Evolutionary conservation across 495 filamentous ascomycete genomes (phyloP), one percentile per base, ranked within the genome.

Genomic region (Penicillium pulvis): DNA sequence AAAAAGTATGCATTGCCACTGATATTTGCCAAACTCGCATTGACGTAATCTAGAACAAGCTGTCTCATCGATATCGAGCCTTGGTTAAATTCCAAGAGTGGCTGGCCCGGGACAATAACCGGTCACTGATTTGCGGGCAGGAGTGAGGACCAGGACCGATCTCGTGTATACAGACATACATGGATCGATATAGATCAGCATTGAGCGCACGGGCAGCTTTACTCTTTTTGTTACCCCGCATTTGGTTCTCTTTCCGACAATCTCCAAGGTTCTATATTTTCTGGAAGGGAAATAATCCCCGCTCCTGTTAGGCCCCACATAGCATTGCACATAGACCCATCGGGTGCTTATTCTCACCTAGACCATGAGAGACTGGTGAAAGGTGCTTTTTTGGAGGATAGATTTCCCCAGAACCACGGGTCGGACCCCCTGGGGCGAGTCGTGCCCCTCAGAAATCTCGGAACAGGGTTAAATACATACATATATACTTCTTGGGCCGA

Each of bases 61-160:
- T 96, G 59, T 93, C 89, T 17, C 92, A 96, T 76, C 88, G 92
- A 30, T 85, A 78, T 64, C 83, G 83, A 63, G 92, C 92, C 4
- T 75, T 95, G 31, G 77, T 82, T 60, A 92, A 92, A 71, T 78
- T 97, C 57, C 88, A 85, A 57, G 79, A 72, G 6, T 97, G 91
- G 91, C 77, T 97, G 39, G 35, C 33, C 4, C 35, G 26, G 23
- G 51, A 24, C 12, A 43, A 53, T 7, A 43, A 53, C 51, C 36
- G 36, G 36, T 42, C 17, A 6, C 6, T 49, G 14, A 20, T 51
- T n/a, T 39, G n/a, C 20, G 51, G 11, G 24, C 4, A 33, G 28
- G 9, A 23, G 20, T 23, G 20, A 26, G 28, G 19, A 0, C 24
- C 20, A 28, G 30, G 23, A 28, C 24, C 24, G 4, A 47, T 7